Base-by-base conservation (phyloP, 2,329 filamentous ascomycete genomes). In the Neofusicoccum laricinum region DNA sequence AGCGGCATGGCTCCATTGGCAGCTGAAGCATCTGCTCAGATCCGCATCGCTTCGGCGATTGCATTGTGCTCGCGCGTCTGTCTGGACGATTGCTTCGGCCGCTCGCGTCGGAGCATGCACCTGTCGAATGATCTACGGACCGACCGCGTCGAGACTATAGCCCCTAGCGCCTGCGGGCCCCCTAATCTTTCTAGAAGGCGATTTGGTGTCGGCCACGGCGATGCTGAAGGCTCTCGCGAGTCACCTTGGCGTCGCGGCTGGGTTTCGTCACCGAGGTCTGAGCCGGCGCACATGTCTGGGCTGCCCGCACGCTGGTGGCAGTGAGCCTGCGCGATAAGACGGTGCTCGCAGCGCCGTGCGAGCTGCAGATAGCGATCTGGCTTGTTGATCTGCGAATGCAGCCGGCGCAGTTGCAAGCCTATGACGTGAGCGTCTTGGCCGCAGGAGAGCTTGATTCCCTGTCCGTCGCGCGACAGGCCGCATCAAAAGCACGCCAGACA, bases 401-500 rank as follows among this genome's bases (percentile, higher is more conserved):
- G 17, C 32, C 21, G 51, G 15, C 10, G 51, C 4, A 10, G 43
- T 43, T 57, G 50, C 41, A 50, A 19, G 50, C 51, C 62, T 58
- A 64, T 64, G 62, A 64, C 51, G 62, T 64, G 19, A 21, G n/a
- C 14, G 38, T 32, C 62, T 64, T 64, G 62, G 62, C 51, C 43
- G 34, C 43, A 40, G 34, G 49, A 53, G 17, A 64, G 62, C 62
- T 64, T 64, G 62, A 64, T 58, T 64, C 62, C 61, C 51, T 64
- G 62, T 38, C 62, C 25, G 34, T 45, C 38, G 48, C 51, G 41
- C 21, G 48, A 38, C 43, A n/a, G 43, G 3, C 50, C 40, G 50
- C 50, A 41, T 48, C 50, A 57, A 57, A 34, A 58, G 21, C 55
- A 43, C 55, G n/a, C 43, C 62, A 41, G 36, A 45, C 19, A 21